Conservation (phyloP, 176 grass and related monocot species). For the Cocos nucifera region DNA sequence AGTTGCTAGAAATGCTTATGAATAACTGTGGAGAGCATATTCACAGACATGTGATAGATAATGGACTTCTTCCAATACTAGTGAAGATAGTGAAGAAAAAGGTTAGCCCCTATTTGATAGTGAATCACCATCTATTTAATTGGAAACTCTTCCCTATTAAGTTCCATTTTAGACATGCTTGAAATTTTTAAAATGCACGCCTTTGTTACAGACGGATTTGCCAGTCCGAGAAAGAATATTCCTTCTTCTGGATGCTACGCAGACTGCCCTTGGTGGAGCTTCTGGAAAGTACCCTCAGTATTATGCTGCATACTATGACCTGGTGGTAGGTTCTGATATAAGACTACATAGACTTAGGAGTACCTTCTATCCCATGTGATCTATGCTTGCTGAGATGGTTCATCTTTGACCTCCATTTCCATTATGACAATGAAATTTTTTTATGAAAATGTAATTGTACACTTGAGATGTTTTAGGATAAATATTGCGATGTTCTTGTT, state of each 20-base stretch:
- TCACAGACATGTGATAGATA: conserved; percentile 80
- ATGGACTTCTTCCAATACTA: conserved; percentile 63
- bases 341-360: background rate
- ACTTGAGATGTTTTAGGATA: too few relatives aligned
- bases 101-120: conserved; percentile 27
- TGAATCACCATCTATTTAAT: background rate
- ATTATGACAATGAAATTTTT: too few relatives aligned
- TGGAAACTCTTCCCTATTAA: too few relatives aligned
- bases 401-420: too few relatives aligned
- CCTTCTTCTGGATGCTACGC: conserved; percentile 87
- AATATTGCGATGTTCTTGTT: too few relatives aligned
- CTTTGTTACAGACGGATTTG: conserved; percentile 59
- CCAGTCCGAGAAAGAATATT: conserved; percentile 94
- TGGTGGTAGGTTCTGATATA: conserved; percentile 23
- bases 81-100: conserved; percentile 99
- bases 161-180: background rate
- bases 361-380: too few relatives aligned
- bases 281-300: conserved; percentile 90
- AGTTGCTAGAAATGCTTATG: conserved; percentile 96
- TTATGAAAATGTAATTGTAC: too few relatives aligned
- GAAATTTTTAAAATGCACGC: conserved; percentile 12
- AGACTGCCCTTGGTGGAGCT: conserved; percentile 82
- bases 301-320: conserved; percentile 82
- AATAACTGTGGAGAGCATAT: conserved; percentile 95
- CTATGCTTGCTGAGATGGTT: too few relatives aligned